phyloP scores from a whole-genome alignment of 495 filamentous ascomycete genomes.

The Trichoderma reesei region DNA sequence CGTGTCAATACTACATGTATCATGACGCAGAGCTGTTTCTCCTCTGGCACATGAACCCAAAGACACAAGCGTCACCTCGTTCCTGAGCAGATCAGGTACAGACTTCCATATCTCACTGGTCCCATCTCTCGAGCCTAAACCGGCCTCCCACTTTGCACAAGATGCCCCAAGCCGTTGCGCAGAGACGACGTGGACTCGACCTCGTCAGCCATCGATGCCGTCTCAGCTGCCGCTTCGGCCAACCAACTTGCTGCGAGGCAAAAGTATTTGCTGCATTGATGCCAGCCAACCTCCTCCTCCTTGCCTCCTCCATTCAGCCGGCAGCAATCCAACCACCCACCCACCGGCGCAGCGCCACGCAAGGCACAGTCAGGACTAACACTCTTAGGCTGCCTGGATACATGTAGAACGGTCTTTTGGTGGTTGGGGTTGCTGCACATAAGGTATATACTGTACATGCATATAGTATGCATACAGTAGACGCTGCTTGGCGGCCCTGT shows the following conservation, averaged over 20 bases:
- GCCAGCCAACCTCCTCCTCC: neutral
- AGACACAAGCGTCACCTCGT: too few relatives aligned
- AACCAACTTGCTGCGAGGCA: neutral
- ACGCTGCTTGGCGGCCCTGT: neutral
- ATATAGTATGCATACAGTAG: neutral
- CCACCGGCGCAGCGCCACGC: constrained; percentile 1
- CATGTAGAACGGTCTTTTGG: too few relatives aligned
- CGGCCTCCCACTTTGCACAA: neutral
- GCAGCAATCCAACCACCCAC: neutral
- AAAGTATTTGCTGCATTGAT: neutral
- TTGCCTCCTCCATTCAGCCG: neutral
- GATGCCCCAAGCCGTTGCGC: neutral
- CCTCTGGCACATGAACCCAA: too few relatives aligned
- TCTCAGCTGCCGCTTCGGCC: neutral
- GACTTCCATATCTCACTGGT: neutral
- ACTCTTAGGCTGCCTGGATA: neutral
- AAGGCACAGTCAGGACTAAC: constrained; percentile 4
- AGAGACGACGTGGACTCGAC: neutral
- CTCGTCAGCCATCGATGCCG: neutral
- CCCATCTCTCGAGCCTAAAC: neutral
- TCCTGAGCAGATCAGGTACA: too few relatives aligned
- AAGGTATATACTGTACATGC: too few relatives aligned
- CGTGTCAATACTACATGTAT: too few relatives aligned
- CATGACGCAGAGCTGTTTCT: too few relatives aligned
- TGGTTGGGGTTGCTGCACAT: too few relatives aligned